Conservation (phyloP, 2,329 filamentous ascomycete species). For the Colletotrichum aenigma region DNA sequence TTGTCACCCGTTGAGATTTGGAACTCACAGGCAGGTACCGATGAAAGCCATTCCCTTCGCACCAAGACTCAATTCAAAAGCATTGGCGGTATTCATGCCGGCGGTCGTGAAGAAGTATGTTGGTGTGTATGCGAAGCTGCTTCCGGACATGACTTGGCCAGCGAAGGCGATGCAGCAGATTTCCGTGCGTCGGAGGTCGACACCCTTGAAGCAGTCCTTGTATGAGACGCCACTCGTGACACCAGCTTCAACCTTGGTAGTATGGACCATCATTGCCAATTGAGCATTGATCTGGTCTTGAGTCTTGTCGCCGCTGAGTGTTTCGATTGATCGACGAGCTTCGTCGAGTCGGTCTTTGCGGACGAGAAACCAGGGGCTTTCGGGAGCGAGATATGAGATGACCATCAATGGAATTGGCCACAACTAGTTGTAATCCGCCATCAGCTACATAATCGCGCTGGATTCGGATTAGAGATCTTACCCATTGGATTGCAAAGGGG, state of each 20-base stretch:
- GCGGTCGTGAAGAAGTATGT: constrained; percentile 52
- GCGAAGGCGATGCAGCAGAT: constrained; percentile 44
- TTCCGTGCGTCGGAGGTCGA: constrained; percentile 48
- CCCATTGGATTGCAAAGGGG: constrained; percentile 45
- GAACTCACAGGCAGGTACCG: constrained; percentile 34
- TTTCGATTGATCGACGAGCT: constrained; percentile 33
- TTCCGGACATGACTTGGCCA: constrained; percentile 45
- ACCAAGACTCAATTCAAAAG: constrained; percentile 45
- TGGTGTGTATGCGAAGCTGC: constrained; percentile 43
- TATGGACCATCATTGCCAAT: constrained; percentile 30
- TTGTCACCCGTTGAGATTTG: background rate
- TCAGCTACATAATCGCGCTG: background rate
- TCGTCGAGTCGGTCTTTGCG: constrained; percentile 37
- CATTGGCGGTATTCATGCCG: constrained; percentile 39
- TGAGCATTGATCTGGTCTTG: constrained; percentile 14
- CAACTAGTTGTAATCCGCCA: background rate
- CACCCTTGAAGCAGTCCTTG: constrained; percentile 50
- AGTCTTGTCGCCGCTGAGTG: constrained; percentile 30
- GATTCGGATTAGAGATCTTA: background rate
- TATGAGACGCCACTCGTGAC: constrained; percentile 45
- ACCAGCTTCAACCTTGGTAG: constrained; percentile 45
- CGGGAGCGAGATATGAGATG: constrained; percentile 41
- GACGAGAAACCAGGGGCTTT: constrained; percentile 50
- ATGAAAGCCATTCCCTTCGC: constrained; percentile 42
- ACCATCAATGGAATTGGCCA: constrained; percentile 44